A percentile compares a stretch with the other conserved stretches of the same genome.
phyloP scores from a whole-genome alignment of 192 early-diverging fungal species.

The Coemansia sp. region DNA sequence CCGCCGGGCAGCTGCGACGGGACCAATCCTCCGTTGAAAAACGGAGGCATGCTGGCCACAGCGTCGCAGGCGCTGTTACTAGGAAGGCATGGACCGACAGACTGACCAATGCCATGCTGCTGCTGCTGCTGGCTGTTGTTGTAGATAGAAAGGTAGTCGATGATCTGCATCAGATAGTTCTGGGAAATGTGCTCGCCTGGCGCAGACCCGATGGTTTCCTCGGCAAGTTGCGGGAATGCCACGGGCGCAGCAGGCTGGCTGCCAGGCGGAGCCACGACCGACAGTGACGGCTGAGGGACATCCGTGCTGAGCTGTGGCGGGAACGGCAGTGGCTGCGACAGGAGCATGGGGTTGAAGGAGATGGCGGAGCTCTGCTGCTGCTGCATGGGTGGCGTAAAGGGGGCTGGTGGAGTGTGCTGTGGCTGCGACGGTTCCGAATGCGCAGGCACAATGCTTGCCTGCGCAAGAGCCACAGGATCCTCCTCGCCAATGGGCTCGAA shows the following conservation, averaged over 20 bases:
- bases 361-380: not conserved
- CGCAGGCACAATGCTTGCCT: constrained; percentile 4
- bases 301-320: constrained; percentile 30
- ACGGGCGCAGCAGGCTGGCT: constrained; percentile 9
- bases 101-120: constrained; percentile 11
- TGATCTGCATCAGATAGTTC: constrained; percentile 55
- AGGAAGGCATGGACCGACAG: not conserved
- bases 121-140: constrained; percentile 22
- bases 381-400: not conserved
- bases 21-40: constrained; percentile 3
- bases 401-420: not conserved
- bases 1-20: constrained; percentile 2
- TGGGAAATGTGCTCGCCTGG: constrained; percentile 27
- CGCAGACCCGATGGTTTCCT: constrained; percentile 20
- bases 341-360: constrained; percentile 46
- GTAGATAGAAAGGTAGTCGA: constrained; percentile 50
- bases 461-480: constrained; percentile 30
- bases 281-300: not conserved
- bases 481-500: constrained; percentile 56
- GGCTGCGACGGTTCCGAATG: constrained; percentile 9
- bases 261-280: not conserved
- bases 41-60: constrained; percentile 9
- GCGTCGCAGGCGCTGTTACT: not conserved
- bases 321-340: constrained; percentile 45
- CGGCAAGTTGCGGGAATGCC: constrained; percentile 48